These are phyloP conservation scores for Cryptococcus sp. DNA, from an alignment of 1,284 basidiomycete species.

Conservation along the genomic window DNA sequence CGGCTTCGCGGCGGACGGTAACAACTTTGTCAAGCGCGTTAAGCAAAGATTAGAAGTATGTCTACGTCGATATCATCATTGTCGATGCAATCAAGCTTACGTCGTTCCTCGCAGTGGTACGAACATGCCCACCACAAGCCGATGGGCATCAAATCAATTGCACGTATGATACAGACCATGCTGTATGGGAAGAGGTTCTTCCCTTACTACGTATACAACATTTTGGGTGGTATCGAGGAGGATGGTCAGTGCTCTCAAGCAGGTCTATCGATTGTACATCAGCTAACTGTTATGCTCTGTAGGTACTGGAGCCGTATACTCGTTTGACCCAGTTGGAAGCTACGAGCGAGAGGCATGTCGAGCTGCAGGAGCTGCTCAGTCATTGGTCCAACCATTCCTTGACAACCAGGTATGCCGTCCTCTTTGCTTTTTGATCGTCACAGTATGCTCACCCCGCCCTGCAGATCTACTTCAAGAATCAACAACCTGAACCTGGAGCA, in stretches of 20 bases:
- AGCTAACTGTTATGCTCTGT: background rate
- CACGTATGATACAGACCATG: constrained; percentile 93
- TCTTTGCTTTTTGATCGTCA: background rate
- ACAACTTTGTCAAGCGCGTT: constrained; percentile 92
- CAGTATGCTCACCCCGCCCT: background rate
- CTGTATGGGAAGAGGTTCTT: constrained; percentile 91
- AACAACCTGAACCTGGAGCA: constrained; percentile 63
- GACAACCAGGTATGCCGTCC: constrained; percentile 76
- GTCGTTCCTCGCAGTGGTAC: constrained; percentile 70
- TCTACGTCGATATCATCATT: background rate
- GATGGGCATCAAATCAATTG: constrained; percentile 88
- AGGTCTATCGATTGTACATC: background rate
- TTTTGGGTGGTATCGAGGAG: constrained; percentile 89
- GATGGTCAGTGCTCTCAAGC: constrained; percentile 67
- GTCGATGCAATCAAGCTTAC: background rate
- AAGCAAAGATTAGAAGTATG: constrained; percentile 86
- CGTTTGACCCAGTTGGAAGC: constrained; percentile 92
- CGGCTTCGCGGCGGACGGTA: constrained; percentile 92
- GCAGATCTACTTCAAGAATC: constrained; percentile 96
- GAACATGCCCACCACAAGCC: constrained; percentile 89
- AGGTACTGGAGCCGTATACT: constrained; percentile 94
- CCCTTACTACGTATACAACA: constrained; percentile 95
- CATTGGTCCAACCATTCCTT: constrained; percentile 89
- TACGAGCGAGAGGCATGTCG: constrained; percentile 94
- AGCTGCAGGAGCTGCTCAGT: constrained; percentile 86